Base-by-base conservation (phyloP, 306 rosid genomes). In the Fagus crenata region DNA sequence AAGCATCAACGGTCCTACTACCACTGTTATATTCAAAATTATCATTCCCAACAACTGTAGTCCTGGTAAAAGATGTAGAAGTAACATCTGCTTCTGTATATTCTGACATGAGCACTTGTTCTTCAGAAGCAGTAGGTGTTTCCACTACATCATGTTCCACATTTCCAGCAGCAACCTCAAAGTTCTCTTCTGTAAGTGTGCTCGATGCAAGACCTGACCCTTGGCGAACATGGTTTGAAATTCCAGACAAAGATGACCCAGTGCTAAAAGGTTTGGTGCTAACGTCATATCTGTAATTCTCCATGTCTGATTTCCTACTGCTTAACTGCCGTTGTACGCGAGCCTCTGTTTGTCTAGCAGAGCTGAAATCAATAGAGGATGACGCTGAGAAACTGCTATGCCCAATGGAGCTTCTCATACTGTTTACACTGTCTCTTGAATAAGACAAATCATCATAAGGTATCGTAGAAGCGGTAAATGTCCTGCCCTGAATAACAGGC, bases 361-460 rank as follows among this genome's bases (percentile, higher is more conserved):
- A 81, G 80, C 86, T 82, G 53, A 87, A 89, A 83, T 92, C 97
- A 84, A 82, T 70, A 4, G 97, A 92, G 36, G 93, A 90, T 55
- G 96, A 90, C 72, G 90, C 85, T 51, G 97, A 92, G 80, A 84
- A 88, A 81, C 86, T 92, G 75, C 89, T 81, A 60, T 85, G 97
- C 74, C 93, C 89, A 67, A 81, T 41, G 67, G 96, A 88, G 82
- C 93, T 88, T 83, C 93, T 90, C 78, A 74, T 65, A 81, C 93
- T 92, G 82, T 80, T 88, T 69, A 72, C 73, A 81, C 90, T 89
- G 77, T 85, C 90, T 83, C 91, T 89, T 40, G 90, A 83, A 78
- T 83, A 81, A 72, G 90, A 89, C 55, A 87, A 81, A 72, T 88
- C 86, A 70, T 83, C 93, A 4, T 85, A 88, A 72, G 89, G 84